phyloP scores from a whole-genome alignment of 2,329 filamentous ascomycete genomes.

The Tolypocladium inflatum region DNA sequence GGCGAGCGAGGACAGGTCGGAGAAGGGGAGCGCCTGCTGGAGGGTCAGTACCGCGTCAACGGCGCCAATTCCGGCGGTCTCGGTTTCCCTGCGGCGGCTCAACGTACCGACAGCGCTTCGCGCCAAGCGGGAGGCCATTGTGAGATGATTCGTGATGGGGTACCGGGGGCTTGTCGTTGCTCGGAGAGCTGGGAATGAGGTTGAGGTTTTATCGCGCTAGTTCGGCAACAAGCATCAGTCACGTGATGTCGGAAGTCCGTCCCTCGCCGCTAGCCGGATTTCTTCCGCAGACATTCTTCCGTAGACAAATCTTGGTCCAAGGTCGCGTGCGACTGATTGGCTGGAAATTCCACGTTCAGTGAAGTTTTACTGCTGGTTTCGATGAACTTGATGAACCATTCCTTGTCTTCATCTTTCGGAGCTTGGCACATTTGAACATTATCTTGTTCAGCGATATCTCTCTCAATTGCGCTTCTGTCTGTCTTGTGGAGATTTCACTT shows the following conservation, averaged over 20 bases:
- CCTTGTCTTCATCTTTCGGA: neutral
- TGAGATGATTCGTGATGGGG: slow-evolving; percentile 50
- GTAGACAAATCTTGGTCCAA: slow-evolving; percentile 6
- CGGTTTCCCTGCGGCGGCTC: slow-evolving; percentile 6
- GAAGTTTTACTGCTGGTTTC: slow-evolving; percentile 1
- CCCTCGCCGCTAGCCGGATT: slow-evolving; percentile 11
- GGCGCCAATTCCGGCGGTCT: slow-evolving; percentile 17
- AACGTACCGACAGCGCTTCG: slow-evolving; percentile 88
- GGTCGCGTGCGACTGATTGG: slow-evolving; percentile 2
- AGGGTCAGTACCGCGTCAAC: slow-evolving; percentile 12
- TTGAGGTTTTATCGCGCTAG: slow-evolving; percentile 42
- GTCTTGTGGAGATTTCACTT: neutral
- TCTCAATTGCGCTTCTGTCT: too few relatives aligned
- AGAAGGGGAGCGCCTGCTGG: slow-evolving; percentile 76
- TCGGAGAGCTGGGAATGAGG: slow-evolving; percentile 33
- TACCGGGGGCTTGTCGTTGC: slow-evolving; percentile 35
- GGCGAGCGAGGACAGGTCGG: slow-evolving; percentile 70
- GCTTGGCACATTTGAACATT: neutral
- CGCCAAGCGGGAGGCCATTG: slow-evolving; percentile 97
- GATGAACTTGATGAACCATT: neutral
- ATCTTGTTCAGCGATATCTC: neutral
- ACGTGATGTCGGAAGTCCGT: slow-evolving; percentile 22
- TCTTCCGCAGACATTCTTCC: slow-evolving; percentile 6
- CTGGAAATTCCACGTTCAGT: slow-evolving; percentile 3
- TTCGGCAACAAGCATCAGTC: slow-evolving; percentile 25